These are phyloP conservation scores for Pythium folliculosum DNA, from an alignment of 352 stramenopile genomes.

Conservation along the genomic window DNA sequence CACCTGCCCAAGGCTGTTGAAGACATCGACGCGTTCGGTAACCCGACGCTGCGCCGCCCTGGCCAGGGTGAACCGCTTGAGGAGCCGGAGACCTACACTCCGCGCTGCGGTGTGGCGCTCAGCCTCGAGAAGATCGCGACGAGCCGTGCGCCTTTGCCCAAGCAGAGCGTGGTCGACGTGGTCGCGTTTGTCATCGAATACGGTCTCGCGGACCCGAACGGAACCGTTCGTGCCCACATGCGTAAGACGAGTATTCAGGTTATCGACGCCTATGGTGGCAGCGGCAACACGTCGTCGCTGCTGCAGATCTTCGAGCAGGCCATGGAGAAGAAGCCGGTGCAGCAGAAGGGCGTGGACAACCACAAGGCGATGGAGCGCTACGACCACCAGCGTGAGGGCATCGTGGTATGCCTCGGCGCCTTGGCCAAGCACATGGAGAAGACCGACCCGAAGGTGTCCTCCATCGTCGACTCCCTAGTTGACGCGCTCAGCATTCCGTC, in stretches of 20 bases:
- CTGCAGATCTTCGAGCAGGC: constrained; percentile 78
- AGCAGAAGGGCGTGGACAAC: constrained; percentile 44
- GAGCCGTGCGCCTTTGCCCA: constrained; percentile 47
- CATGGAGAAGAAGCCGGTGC: constrained; percentile 60
- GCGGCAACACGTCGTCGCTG: constrained; percentile 62
- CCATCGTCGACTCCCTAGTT: constrained; percentile 86
- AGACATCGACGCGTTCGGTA: constrained; percentile 72
- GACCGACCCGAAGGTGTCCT: constrained; percentile 86
- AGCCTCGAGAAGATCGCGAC: constrained; percentile 74
- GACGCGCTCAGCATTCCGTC: constrained; percentile 91
- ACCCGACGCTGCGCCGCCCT: constrained; percentile 62
- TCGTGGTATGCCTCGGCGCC: constrained; percentile 89
- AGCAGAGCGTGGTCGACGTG: constrained; percentile 59
- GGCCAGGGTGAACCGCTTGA: constrained; percentile 56
- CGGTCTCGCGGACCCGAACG: constrained; percentile 71
- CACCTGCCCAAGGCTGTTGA: constrained; percentile 58
- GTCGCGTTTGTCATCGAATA: constrained; percentile 84
- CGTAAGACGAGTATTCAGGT: constrained; percentile 83
- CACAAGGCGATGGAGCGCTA: constrained; percentile 53
- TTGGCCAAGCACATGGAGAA: constrained; percentile 91
- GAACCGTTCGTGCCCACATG: constrained; percentile 78
- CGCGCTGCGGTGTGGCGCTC: constrained; percentile 71
- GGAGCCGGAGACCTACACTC: constrained; percentile 54
- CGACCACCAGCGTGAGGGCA: constrained; percentile 89
- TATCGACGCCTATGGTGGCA: constrained; percentile 68